These are phyloP conservation scores for Fusarium burgessii DNA, from an alignment of 2,329 filamentous ascomycete genomes.

Conservation along the genomic window DNA sequence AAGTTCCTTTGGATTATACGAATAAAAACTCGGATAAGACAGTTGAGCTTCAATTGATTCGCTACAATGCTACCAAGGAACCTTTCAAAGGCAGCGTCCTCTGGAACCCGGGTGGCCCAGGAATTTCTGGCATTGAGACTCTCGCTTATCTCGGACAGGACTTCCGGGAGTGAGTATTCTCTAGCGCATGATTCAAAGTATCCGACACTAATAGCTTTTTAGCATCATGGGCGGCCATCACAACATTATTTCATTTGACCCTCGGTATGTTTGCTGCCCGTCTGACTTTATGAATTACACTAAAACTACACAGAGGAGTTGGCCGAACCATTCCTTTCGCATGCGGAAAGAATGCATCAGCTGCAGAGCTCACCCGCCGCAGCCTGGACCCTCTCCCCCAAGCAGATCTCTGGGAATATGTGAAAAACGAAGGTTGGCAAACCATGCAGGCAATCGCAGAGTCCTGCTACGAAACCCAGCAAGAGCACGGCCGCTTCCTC, in stretches of 20 bases:
- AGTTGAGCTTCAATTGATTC: conserved; percentile 51
- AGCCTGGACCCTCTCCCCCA: conserved; percentile 1
- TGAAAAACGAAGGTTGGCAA: conserved; percentile 11
- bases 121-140: conserved; percentile 34
- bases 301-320: conserved; percentile 15
- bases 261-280: conserved; percentile 24
- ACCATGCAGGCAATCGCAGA: conserved; percentile 6
- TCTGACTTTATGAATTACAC: accelerated
- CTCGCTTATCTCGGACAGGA: conserved; percentile 21
- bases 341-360: conserved; percentile 1
- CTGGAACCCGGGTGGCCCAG: conserved; percentile 55
- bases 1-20: conserved; percentile 56
- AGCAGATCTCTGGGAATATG: conserved; percentile 22
- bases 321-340: conserved; percentile 37
- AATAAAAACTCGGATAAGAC: conserved; percentile 38
- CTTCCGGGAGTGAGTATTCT: conserved; percentile 11
- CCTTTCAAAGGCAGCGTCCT: conserved; percentile 53
- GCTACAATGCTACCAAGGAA: conserved; percentile 46
- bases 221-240: conserved; percentile 33
- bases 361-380: conserved; percentile 12
- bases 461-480: conserved; percentile 44
- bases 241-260: conserved; percentile 36
- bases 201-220: not conserved
- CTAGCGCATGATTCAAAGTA: accelerated
- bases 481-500: conserved; percentile 46